phyloP scores from a whole-genome alignment of 495 filamentous ascomycete species.

The Penicillium samsonianum region DNA sequence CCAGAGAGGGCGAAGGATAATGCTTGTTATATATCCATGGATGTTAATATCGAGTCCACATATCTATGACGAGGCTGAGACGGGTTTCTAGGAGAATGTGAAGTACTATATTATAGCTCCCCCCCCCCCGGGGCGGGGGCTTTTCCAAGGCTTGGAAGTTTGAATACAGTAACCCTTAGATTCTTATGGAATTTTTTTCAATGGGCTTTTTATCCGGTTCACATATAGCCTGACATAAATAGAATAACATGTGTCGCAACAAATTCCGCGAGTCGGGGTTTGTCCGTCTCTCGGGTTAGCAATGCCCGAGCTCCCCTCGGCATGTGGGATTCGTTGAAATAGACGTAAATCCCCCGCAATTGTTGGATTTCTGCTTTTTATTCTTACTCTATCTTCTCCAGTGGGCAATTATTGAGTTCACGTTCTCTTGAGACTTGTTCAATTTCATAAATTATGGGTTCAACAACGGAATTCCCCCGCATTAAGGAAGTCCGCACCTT shows the following conservation, averaged over 20 bases:
- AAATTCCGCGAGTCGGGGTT: constrained; percentile 8
- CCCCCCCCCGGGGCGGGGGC: too few relatives aligned
- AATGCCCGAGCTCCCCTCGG: constrained; percentile 37
- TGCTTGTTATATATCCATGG: too few relatives aligned
- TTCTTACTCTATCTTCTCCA: constrained; percentile 9
- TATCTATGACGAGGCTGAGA: too few relatives aligned
- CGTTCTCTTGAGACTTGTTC: not conserved
- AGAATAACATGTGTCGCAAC: not conserved
- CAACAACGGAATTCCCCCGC: constrained; percentile 40
- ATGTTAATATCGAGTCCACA: too few relatives aligned
- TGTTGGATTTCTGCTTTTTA: constrained; percentile 7
- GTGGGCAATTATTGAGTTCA: not conserved
- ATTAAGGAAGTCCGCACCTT: constrained; percentile 83
- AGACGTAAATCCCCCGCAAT: constrained; percentile 13
- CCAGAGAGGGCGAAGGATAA: too few relatives aligned
- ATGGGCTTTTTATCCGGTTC: not conserved
- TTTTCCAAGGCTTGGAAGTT: not conserved
- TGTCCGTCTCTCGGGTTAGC: constrained; percentile 31
- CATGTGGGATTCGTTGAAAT: constrained; percentile 16
- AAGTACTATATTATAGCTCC: too few relatives aligned
- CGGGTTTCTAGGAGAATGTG: too few relatives aligned
- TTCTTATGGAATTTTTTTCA: not conserved
- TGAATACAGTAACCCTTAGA: not conserved
- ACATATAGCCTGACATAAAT: not conserved
- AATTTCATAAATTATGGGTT: constrained; percentile 37